Evolutionary conservation across 305 asterid species (phyloP).

Genomic region (Plantago rigida): DNA sequence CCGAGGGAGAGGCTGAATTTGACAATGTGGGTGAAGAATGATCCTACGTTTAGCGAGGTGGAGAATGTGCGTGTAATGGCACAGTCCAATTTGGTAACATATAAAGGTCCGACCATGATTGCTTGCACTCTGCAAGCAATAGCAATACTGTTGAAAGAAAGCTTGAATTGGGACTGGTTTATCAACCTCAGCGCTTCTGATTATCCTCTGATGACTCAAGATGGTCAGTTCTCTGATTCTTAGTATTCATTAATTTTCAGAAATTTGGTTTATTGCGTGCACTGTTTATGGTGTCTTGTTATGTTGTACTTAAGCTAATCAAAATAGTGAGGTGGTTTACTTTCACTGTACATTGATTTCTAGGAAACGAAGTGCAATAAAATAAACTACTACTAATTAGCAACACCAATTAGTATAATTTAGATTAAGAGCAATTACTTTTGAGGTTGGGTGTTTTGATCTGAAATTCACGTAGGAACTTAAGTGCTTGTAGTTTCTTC

Average conservation of each 20-base stretch:
- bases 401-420: too few relatives aligned
- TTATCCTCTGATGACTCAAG: conserved; percentile 93
- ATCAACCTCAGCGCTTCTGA: conserved; percentile 96
- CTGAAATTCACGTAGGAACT: too few relatives aligned
- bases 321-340: too few relatives aligned
- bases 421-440: too few relatives aligned
- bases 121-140: conserved; percentile 92
- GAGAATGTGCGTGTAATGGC: conserved; percentile 92
- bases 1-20: conserved; percentile 83
- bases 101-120: conserved; percentile 94
- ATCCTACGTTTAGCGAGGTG: conserved; percentile 65
- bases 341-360: too few relatives aligned
- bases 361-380: too few relatives aligned
- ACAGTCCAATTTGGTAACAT: conserved; percentile 89
- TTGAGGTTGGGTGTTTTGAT: too few relatives aligned
- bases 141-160: conserved; percentile 74
- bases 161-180: conserved; percentile 90
- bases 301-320: background rate
- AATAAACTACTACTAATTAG: too few relatives aligned
- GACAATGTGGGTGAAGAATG: conserved; percentile 78
- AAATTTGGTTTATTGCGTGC: background rate
- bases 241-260: background rate
- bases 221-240: conserved; percentile 54
- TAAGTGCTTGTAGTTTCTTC: too few relatives aligned
- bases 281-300: background rate